phyloP scores from a whole-genome alignment of 2,329 filamentous ascomycete genomes.

The Colletotrichum neosansevieriae region DNA sequence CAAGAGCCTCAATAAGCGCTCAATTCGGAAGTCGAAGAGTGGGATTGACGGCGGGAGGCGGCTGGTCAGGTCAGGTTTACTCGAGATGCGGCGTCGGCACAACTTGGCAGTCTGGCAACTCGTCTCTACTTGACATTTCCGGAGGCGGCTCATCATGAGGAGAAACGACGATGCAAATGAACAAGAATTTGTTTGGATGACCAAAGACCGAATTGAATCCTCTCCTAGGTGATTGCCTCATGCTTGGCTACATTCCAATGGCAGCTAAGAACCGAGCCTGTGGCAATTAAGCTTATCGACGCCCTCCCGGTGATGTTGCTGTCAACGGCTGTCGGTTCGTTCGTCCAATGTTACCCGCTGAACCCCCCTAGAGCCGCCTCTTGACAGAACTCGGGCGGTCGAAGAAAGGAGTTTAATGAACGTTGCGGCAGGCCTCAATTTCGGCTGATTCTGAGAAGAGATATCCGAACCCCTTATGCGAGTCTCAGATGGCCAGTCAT shows the following conservation, averaged over 20 bases:
- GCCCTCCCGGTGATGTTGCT: too few relatives aligned
- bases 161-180: neutral
- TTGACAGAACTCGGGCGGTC: too few relatives aligned
- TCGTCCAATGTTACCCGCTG: too few relatives aligned
- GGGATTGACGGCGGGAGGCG: neutral
- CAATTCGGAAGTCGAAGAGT: neutral
- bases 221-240: too few relatives aligned
- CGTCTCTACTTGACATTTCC: conserved; percentile 32
- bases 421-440: neutral
- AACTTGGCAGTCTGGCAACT: conserved; percentile 32
- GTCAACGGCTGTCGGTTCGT: too few relatives aligned
- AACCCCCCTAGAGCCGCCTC: too few relatives aligned
- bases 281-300: too few relatives aligned
- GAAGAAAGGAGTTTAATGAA: too few relatives aligned
- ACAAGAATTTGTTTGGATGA: too few relatives aligned
- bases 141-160: conserved; percentile 21
- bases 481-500: conserved; percentile 38
- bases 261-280: too few relatives aligned
- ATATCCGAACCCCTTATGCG: neutral
- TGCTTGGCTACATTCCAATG: too few relatives aligned
- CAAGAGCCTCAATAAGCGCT: conserved; percentile 13
- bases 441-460: conserved; percentile 7
- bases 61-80: conserved; percentile 29
- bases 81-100: conserved; percentile 25
- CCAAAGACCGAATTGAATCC: too few relatives aligned